Base-by-base conservation (phyloP, 1,139 yeast species). In the Kluyveromyces sp. region DNA sequence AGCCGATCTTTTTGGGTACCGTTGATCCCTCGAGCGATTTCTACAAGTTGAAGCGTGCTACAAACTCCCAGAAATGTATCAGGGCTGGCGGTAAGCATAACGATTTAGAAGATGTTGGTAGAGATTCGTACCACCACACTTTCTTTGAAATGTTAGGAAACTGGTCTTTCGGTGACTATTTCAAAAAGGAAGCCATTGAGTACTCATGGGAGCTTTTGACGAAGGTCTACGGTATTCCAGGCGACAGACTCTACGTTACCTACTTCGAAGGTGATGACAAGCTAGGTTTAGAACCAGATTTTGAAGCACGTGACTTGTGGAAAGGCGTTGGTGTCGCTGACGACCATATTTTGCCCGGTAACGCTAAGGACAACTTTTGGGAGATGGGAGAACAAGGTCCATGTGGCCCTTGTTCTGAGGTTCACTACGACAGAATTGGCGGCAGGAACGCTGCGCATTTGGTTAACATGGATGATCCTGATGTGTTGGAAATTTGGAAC, bases 321-420 rank as follows among this genome's bases (percentile, higher is more conserved):
- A 69, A 73, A 51, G 77, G 75, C 32, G 83, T 83, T 35, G 99
- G 99, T 54, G 95, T 92, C 46, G 76, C 80, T 28, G 95, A 86
- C 54, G 92, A 83, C 63, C 97, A 88, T 63, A 89, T 92, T 55
- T 71, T 92, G 54, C 95, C 96, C 19, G 99, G 98, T 46, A 72
- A 80, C 53, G 85, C 81, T 44, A 73, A 80, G 63, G 99, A 92
- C 65, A 92, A 92, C 70, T 92, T 92, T 67, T 92, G 99, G 99
- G 99, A 94, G 72, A 92, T 92, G 99, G 99, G 99, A 56, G 99
- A 94, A 63, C 97, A 89, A 70, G 99, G 99, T 53, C 99, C 99
- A 38, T 92, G 99, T 73, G 99, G 99, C 51, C 99, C 99, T 41
- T 94, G 98, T 70, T 85, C 95, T 16, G 98, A 92, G 67, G 77